Conservation (phyloP, 768 basidiomycete genomes). For the Leucogyrophana mollusca region DNA sequence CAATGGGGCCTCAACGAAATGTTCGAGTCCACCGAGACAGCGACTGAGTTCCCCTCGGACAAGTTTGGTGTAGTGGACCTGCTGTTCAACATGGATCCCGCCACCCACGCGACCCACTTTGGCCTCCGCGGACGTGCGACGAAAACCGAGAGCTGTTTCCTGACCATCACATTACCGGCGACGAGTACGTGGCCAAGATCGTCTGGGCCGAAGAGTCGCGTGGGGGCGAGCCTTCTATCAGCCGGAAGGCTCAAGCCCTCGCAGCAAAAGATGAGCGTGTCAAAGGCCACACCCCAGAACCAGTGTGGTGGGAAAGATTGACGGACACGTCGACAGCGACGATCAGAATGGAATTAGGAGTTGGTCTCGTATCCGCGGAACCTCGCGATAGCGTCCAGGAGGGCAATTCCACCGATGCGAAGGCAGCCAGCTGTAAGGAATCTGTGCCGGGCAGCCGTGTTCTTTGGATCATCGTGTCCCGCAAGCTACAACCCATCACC, state of each 20-base stretch:
- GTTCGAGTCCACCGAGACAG: background rate
- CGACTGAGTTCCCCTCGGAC: background rate
- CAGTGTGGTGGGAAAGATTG: background rate
- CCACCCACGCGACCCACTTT: background rate
- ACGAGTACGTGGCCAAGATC: background rate
- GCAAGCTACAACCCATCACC: slow-evolving; percentile 1
- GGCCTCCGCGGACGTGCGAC: background rate
- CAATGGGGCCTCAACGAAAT: background rate
- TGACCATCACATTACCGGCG: background rate
- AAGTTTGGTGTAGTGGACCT: background rate
- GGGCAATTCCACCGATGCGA: too few species aligned
- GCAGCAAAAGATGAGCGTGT: background rate
- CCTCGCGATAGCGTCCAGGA: too few species aligned
- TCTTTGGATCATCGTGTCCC: slow-evolving; percentile 1
- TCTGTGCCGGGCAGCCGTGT: slow-evolving; percentile 4
- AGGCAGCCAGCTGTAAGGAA: background rate
- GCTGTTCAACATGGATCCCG: background rate
- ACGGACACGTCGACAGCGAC: background rate
- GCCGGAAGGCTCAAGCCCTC: background rate
- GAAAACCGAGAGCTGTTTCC: background rate
- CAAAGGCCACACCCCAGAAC: background rate
- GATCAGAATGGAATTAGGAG: background rate
- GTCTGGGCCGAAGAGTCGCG: background rate
- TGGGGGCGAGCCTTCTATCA: background rate
- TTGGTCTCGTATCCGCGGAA: background rate